Evolutionary conservation across 129 eudicot genomes (phyloP).

Genomic region (Arctium minus): DNA sequence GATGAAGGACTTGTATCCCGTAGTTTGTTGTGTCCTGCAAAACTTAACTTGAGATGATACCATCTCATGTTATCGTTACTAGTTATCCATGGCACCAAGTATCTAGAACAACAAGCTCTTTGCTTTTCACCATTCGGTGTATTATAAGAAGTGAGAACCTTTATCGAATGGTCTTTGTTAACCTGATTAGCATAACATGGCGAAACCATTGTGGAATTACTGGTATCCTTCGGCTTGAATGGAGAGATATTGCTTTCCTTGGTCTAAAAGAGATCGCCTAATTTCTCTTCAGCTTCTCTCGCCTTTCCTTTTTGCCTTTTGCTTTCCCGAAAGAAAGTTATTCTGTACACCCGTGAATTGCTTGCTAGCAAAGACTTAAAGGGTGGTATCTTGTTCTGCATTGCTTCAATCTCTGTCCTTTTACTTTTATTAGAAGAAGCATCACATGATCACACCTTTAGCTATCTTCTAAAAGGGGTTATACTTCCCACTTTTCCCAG

Average conservation of each 20-base stretch:
- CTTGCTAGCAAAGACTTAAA: background rate
- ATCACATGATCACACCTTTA: constrained; percentile 12
- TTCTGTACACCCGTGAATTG: background rate
- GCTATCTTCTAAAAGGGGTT: constrained; percentile 22
- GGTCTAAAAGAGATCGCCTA: background rate
- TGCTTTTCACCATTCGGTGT: background rate
- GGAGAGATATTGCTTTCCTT: background rate
- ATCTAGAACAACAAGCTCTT: background rate
- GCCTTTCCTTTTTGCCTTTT: constrained; percentile 3
- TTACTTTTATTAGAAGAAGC: constrained; percentile 18
- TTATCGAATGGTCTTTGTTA: background rate
- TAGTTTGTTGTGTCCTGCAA: background rate
- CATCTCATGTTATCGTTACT: background rate
- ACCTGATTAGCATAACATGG: background rate
- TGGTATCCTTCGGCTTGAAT: background rate
- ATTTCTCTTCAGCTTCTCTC: background rate
- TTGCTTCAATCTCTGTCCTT: constrained; percentile 8
- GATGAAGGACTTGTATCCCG: background rate
- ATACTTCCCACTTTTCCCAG: constrained; percentile 36
- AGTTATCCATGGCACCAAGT: background rate
- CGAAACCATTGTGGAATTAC: background rate
- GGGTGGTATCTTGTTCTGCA: constrained; percentile 15
- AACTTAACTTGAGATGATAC: background rate
- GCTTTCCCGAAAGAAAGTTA: constrained; percentile 4
- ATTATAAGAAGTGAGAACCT: background rate